Evolutionary conservation across 805 yeast species (phyloP), one percentile per base, ranked within the genome.

Genomic region (Yamadazyma laniorum): DNA sequence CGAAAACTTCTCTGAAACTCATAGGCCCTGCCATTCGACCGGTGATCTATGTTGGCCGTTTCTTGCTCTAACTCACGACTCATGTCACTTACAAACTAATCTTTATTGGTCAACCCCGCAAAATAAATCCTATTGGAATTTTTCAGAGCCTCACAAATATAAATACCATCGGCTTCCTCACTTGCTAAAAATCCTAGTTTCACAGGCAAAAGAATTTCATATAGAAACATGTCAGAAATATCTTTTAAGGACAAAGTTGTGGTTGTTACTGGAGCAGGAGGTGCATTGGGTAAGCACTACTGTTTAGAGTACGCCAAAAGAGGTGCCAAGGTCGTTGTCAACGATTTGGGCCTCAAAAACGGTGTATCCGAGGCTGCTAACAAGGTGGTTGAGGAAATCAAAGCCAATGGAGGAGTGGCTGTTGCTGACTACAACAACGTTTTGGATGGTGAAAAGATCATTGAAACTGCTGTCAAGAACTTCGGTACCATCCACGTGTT

Each of bases 211-310:
- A n/a, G n/a, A n/a, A n/a, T n/a, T n/a, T n/a, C n/a, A n/a, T n/a
- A n/a, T n/a, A n/a, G n/a, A n/a, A 27, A 26, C 23, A 61, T 62
- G 69, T 56, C 63, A 13, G 49, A 55, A 54, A 50, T 63, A 45
- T 60, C 69, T 25, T 87, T 82, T 55, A 83, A 86, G 53, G 88
- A 81, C 52, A 82, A 85, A 60, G 97, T 91, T 30, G 97, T 91
- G 23, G 80, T 91, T 41, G 80, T 91, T 58, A 91, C 97, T 34
- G 99, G 99, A 23, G 93, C 97, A 33, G 99, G 99, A 48, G 98
- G 97, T 50, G 99, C 98, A 14, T 75, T 91, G 31, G 99, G 99
- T 17, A 85, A 75, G 53, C 80, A 80, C 34, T 91, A 91, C 63
- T 95, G 96, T 4, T 66, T 88, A 22, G 88, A 84, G 51, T 91